A percentile compares a stretch with the other conserved stretches of the same genome.
Conservation (phyloP, 345 rosid genomes). For the Cardiospermum halicacabum region DNA sequence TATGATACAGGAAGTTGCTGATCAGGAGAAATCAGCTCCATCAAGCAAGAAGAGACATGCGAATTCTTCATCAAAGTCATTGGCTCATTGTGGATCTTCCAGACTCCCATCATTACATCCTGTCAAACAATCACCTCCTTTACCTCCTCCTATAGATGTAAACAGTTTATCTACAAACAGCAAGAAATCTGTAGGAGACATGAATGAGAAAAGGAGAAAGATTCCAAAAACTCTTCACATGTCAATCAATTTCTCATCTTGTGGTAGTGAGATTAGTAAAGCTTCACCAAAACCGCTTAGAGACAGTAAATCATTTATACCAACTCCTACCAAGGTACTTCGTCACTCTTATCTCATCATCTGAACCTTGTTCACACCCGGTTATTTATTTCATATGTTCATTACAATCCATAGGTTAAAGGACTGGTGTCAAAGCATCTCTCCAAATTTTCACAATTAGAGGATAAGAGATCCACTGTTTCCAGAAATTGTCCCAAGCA, state of each 20-base stretch:
- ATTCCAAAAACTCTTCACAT: slow-evolving; percentile 36
- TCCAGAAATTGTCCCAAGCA: background rate
- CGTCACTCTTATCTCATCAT: background rate
- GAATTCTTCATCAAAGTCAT: slow-evolving; percentile 30
- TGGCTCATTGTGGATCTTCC: slow-evolving; percentile 20
- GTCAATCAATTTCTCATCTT: slow-evolving; percentile 43
- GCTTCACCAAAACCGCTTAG: slow-evolving; percentile 29
- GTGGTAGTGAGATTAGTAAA: slow-evolving; percentile 28
- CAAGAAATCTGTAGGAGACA: slow-evolving; percentile 22
- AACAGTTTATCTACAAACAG: slow-evolving; percentile 12
- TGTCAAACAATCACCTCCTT: slow-evolving; percentile 25
- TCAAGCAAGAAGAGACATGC: slow-evolving; percentile 34
- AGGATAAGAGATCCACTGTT: slow-evolving; percentile 47
- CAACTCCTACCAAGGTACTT: slow-evolving; percentile 46
- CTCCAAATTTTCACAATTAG: slow-evolving; percentile 29
- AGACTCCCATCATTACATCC: slow-evolving; percentile 26
- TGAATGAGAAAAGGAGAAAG: slow-evolving; percentile 31
- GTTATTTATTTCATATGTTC: too few species aligned
- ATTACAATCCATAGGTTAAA: slow-evolving; percentile 35
- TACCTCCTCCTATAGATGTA: slow-evolving; percentile 29
- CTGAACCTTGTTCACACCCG: background rate
- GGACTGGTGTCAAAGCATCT: slow-evolving; percentile 37
- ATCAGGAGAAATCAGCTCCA: slow-evolving; percentile 25
- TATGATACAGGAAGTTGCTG: slow-evolving; percentile 28
- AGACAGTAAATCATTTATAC: slow-evolving; percentile 27